Evolutionary conservation across 176 grass and related monocot species (phyloP), one percentile per base, ranked within the genome.

Genomic region (Lolium perenne): DNA sequence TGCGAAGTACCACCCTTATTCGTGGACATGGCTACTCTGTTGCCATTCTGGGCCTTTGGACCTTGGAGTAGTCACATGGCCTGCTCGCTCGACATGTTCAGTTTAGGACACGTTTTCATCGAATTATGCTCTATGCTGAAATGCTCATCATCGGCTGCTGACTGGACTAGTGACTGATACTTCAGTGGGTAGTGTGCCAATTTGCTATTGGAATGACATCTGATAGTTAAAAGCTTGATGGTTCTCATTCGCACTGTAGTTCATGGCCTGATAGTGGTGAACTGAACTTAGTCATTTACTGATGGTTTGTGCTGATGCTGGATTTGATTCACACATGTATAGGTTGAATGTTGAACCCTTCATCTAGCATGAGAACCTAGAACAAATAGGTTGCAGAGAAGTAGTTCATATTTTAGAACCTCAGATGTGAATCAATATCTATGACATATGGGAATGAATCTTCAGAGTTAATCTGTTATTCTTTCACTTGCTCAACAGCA

Each of bases 381-480:
- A 68, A 66, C 55, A 79, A 74, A 79, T 4, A 74, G 6, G 58
- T 74, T 23, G 0, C 51, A 55, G 46, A 13, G 35, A 49, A 87
- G 50, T 72, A 58, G 41, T 84, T 3, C 26, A 50, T 80, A 76
- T 11, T 46, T 62, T 40, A 65, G 13, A 67, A 71, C 23, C 21
- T 83, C 21, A 64, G 53, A 65, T 29, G 62, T 26, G 11, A 26
- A 17, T 32, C 55, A 62, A 41, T 20, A 50, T 67, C 7, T 54
- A 55, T 18, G 54, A 63, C 61, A 76, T 65, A 35, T 11, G 43
- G 54, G 79, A 82, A 78, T 56, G 12, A 78, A 64, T 78, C 50
- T 78, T 25, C 32, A 54, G 61, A 82, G 21, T 71, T 46, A 55
- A 46, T 73, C 6, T 38, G 20, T 45, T 46, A 13, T 71, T 86